A percentile compares a stretch with the other conserved stretches of the same genome.
Evolutionary conservation across 169 alveolate genomes (phyloP).

Genomic region (Theileria orientalis): DNA sequence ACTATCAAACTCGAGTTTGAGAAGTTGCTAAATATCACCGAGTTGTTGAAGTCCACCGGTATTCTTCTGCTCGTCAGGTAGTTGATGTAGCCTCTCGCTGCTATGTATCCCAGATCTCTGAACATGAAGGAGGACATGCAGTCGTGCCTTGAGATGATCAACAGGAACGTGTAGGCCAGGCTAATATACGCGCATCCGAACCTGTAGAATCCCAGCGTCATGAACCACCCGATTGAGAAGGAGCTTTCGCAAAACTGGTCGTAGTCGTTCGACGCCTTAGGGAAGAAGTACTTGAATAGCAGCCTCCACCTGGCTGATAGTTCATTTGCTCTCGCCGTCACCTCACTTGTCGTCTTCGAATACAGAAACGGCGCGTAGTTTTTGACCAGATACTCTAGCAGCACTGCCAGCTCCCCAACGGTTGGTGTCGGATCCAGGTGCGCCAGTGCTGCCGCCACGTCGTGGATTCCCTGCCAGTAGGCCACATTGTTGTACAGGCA

Average conservation of each 20-base stretch:
- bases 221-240: slow-evolving; percentile 50
- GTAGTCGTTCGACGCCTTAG: slow-evolving; percentile 26
- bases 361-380: slow-evolving; percentile 37
- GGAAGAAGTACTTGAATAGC: slow-evolving; percentile 60
- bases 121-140: slow-evolving; percentile 51
- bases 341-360: slow-evolving; percentile 13
- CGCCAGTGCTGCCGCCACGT: slow-evolving; percentile 59
- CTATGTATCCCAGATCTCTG: slow-evolving; percentile 58
- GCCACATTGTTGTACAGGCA: slow-evolving; percentile 64
- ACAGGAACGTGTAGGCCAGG: slow-evolving; percentile 28
- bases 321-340: slow-evolving; percentile 23
- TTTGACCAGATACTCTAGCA: slow-evolving; percentile 36
- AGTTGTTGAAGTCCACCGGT: neutral
- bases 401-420: slow-evolving; percentile 53
- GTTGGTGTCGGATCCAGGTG: slow-evolving; percentile 49
- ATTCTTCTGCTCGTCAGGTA: slow-evolving; percentile 14
- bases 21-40: slow-evolving; percentile 13
- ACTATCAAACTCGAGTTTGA: slow-evolving; percentile 15
- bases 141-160: slow-evolving; percentile 27
- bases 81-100: slow-evolving; percentile 45
- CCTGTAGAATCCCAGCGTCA: slow-evolving; percentile 64
- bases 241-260: slow-evolving; percentile 42
- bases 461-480: slow-evolving; percentile 68
- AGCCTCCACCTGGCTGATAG: slow-evolving; percentile 51
- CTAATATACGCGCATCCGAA: slow-evolving; percentile 59